Percentiles rank a stretch among this genome's conserved stretches.
phyloP scores from a whole-genome alignment of 768 basidiomycete genomes.

The Boletus barrowsii region DNA sequence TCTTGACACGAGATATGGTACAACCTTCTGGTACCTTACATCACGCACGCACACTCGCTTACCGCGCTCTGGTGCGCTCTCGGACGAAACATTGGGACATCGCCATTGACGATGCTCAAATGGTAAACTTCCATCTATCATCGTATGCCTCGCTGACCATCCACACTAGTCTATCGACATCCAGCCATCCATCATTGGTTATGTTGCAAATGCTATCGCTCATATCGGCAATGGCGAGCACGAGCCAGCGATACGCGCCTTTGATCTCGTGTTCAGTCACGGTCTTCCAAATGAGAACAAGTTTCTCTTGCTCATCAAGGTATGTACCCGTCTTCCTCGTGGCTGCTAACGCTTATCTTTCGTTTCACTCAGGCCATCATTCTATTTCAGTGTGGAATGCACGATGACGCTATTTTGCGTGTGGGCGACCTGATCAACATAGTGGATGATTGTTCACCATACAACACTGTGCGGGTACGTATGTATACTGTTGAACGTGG shows the following conservation, averaged over 20 bases:
- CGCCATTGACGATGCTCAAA: constrained; percentile 5
- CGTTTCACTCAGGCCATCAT: neutral
- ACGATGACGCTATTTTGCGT: too few relatives aligned
- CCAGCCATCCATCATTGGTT: constrained; percentile 4
- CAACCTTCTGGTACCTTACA: neutral
- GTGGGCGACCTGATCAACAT: too few relatives aligned
- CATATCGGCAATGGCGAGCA: neutral
- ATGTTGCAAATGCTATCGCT: constrained; percentile 5
- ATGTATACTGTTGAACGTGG: neutral
- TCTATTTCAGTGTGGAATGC: neutral
- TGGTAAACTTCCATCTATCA: neutral
- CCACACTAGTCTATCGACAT: neutral
- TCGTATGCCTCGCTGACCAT: neutral
- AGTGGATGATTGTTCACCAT: too few relatives aligned
- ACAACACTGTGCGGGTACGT: too few relatives aligned
- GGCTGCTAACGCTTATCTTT: neutral
- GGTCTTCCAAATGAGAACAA: neutral
- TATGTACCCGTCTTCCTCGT: neutral
- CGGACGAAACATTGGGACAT: neutral
- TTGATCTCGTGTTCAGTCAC: constrained; percentile 3
- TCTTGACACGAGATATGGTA: neutral
- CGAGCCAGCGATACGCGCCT: neutral
- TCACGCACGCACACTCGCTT: constrained; percentile 1
- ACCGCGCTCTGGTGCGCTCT: neutral
- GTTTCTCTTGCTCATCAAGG: constrained; percentile 9